These are phyloP conservation scores for Podaxis sp. DNA, from an alignment of 768 basidiomycete species.

Conservation along the genomic window DNA sequence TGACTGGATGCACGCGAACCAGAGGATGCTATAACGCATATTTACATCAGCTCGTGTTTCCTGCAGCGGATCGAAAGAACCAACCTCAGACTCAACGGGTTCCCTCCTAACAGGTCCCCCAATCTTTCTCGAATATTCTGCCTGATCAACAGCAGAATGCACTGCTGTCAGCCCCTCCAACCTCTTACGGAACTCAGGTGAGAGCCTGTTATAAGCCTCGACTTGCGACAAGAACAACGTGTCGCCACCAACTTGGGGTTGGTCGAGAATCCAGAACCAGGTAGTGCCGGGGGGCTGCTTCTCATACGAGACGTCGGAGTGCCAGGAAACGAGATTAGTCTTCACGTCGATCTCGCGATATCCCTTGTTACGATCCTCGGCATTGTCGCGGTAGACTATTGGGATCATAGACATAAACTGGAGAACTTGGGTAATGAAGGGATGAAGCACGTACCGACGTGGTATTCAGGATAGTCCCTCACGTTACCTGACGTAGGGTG, in stretches of 20 bases:
- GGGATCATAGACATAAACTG: background rate
- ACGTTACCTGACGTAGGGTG: constrained; percentile 51
- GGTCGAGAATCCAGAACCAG: constrained; percentile 55
- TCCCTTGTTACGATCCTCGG: constrained; percentile 24
- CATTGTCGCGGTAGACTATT: constrained; percentile 48
- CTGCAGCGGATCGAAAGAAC: background rate
- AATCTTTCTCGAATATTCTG: constrained; percentile 39
- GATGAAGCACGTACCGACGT: constrained; percentile 43
- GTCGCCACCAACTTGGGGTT: constrained; percentile 43
- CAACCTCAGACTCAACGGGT: constrained; percentile 44
- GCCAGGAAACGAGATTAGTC: constrained; percentile 40
- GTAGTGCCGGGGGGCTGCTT: constrained; percentile 54
- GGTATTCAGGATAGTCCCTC: constrained; percentile 56
- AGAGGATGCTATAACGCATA: constrained; percentile 40
- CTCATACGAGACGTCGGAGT: constrained; percentile 59
- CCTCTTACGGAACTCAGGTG: constrained; percentile 52
- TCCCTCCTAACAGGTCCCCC: constrained; percentile 51
- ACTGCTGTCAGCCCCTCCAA: constrained; percentile 57
- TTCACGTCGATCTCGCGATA: background rate
- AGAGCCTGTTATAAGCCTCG: constrained; percentile 59
- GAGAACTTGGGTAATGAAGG: background rate
- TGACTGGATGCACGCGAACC: constrained; percentile 59
- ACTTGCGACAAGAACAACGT: constrained; percentile 57
- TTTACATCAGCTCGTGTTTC: background rate
- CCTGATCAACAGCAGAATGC: constrained; percentile 53